These are phyloP conservation scores for Scedosporium apiospermum DNA, from an alignment of 2,329 filamentous ascomycete species.

Conservation along the genomic window DNA sequence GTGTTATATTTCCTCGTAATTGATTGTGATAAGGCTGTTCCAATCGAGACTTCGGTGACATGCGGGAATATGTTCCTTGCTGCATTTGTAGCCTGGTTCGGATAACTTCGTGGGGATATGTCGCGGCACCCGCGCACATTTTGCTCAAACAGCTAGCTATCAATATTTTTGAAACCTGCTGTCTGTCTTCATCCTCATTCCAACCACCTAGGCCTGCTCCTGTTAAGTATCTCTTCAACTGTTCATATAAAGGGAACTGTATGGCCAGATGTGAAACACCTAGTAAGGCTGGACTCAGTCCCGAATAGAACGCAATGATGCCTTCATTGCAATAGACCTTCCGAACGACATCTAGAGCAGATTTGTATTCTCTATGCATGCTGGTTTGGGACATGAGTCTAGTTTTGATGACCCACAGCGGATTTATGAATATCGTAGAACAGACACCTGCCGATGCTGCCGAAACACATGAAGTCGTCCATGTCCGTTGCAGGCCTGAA, in stretches of 20 bases:
- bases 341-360: not conserved
- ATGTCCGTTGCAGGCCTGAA: not conserved
- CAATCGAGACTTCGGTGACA: not conserved
- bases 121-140: not conserved
- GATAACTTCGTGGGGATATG: not conserved
- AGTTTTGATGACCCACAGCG: not conserved
- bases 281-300: not conserved
- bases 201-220: not conserved
- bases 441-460: not conserved
- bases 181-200: not conserved
- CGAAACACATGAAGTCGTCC: not conserved
- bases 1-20: too few species aligned
- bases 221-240: not conserved
- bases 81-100: not conserved
- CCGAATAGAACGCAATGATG: not conserved
- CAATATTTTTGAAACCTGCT: not conserved
- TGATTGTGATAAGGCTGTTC: too few species aligned
- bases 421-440: not conserved
- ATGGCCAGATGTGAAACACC: not conserved
- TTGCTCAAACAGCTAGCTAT: not conserved
- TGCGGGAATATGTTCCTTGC: not conserved
- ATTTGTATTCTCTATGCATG: not conserved
- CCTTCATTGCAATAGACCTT: not conserved
- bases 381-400: not conserved
- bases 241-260: not conserved